Evolutionary conservation across 2,329 filamentous ascomycete species (phyloP).

Genomic region (Calonectria pteridis): DNA sequence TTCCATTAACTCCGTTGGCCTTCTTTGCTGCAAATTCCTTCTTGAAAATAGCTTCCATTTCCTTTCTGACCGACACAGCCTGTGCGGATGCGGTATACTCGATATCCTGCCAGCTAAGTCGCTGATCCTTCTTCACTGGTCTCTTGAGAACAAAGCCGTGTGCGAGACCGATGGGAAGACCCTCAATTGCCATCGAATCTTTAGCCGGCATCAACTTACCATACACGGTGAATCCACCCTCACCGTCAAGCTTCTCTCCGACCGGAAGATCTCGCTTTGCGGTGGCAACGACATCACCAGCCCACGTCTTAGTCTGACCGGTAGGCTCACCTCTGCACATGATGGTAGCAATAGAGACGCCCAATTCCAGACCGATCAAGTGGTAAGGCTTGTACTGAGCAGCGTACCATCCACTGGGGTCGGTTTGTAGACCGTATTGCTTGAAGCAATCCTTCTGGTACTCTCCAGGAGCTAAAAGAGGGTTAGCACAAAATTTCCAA

Average conservation of each 20-base stretch:
- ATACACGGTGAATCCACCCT: conserved; percentile 60
- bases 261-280: conserved; percentile 59
- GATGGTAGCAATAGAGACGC: conserved; percentile 57
- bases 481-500: background rate
- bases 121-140: conserved; percentile 55
- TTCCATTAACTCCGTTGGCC: conserved; percentile 26
- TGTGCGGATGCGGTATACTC: conserved; percentile 55
- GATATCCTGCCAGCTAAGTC: conserved; percentile 59
- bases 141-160: conserved; percentile 56
- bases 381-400: conserved; percentile 62
- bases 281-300: conserved; percentile 59
- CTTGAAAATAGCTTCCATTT: conserved; percentile 57
- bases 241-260: conserved; percentile 59
- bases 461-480: conserved; percentile 46
- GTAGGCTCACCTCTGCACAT: conserved; percentile 61
- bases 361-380: conserved; percentile 60
- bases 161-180: conserved; percentile 58
- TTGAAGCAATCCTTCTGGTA: conserved; percentile 58
- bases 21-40: conserved; percentile 36
- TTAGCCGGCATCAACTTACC: conserved; percentile 57
- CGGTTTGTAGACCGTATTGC: conserved; percentile 59
- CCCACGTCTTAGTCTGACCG: conserved; percentile 57
- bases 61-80: conserved; percentile 54
- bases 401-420: conserved; percentile 53
- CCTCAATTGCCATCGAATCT: conserved; percentile 54